phyloP scores from a whole-genome alignment of 192 early-diverging fungal genomes.

The Lobosporangium transversale region DNA sequence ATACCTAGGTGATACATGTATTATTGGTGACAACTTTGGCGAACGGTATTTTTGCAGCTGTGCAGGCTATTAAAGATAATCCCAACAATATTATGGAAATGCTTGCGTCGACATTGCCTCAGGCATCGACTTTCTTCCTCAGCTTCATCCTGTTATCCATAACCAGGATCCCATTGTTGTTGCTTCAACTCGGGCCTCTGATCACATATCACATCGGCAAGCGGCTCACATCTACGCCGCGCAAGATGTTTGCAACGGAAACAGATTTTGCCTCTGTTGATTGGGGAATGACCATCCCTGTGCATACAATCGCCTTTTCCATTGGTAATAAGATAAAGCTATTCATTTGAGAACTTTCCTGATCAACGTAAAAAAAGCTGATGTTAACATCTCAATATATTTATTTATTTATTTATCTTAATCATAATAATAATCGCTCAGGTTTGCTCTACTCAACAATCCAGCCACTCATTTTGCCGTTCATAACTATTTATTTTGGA shows the following conservation, averaged over 20 bases:
- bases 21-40: constrained; percentile 79
- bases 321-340: constrained; percentile 18
- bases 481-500: constrained; percentile 77
- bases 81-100: constrained; percentile 61
- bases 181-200: constrained; percentile 73
- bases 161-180: constrained; percentile 66
- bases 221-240: constrained; percentile 70
- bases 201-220: constrained; percentile 64
- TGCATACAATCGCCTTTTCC: constrained; percentile 70
- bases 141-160: constrained; percentile 82
- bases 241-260: constrained; percentile 60
- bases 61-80: constrained; percentile 64
- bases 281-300: constrained; percentile 68
- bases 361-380: no score
- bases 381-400: no score
- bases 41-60: constrained; percentile 64
- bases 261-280: constrained; percentile 57
- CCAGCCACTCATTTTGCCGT: constrained; percentile 77
- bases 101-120: constrained; percentile 71
- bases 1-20: constrained; percentile 72
- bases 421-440: no score
- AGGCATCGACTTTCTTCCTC: constrained; percentile 81
- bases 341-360: neutral
- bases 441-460: constrained; percentile 81
- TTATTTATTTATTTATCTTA: no score